A percentile compares a stretch with the other conserved stretches of the same genome.
Conservation (phyloP, 805 yeast genomes). For the Saccharomycopsis javanensis region DNA sequence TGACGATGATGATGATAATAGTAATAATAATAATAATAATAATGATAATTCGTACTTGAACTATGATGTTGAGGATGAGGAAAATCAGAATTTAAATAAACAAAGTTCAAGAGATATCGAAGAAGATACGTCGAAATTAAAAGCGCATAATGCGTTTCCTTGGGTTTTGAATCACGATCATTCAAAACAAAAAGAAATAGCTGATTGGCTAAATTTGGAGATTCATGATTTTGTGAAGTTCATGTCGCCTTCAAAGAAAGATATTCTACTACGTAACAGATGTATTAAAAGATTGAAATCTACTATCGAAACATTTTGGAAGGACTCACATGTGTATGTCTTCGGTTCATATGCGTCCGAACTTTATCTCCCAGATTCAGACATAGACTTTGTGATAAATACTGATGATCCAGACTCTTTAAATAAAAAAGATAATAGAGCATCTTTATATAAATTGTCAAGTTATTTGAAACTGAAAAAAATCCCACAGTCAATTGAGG, state of each 20-base stretch:
- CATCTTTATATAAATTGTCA: slow-evolving; percentile 63
- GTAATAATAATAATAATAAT: not conserved
- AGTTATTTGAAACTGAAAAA: slow-evolving; percentile 51
- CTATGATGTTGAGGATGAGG: slow-evolving; percentile 22
- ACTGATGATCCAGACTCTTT: slow-evolving; percentile 32
- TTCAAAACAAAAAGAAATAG: slow-evolving; percentile 62
- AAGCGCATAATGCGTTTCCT: slow-evolving; percentile 31
- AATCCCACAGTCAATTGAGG: slow-evolving; percentile 67
- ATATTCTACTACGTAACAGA: slow-evolving; percentile 54
- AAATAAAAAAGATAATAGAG: slow-evolving; percentile 40
- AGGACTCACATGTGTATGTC: slow-evolving; percentile 67
- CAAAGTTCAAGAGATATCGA: slow-evolving; percentile 17
- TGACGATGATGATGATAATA: slow-evolving; percentile 23
- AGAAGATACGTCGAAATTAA: slow-evolving; percentile 5
- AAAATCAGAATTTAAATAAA: slow-evolving; percentile 24
- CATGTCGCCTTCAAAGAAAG: slow-evolving; percentile 73
- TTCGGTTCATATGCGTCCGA: slow-evolving; percentile 96
- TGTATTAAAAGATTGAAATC: slow-evolving; percentile 52
- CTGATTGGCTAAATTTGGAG: slow-evolving; percentile 82
- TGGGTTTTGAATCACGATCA: slow-evolving; percentile 79
- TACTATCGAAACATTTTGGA: slow-evolving; percentile 54
- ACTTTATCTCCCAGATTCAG: slow-evolving; percentile 87
- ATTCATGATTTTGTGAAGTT: slow-evolving; percentile 77
- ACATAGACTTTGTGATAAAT: slow-evolving; percentile 84
- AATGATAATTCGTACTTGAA: too few relatives aligned